Evolutionary conservation across 2,329 filamentous ascomycete species (phyloP).

Genomic region (Aspergillus floridensis): DNA sequence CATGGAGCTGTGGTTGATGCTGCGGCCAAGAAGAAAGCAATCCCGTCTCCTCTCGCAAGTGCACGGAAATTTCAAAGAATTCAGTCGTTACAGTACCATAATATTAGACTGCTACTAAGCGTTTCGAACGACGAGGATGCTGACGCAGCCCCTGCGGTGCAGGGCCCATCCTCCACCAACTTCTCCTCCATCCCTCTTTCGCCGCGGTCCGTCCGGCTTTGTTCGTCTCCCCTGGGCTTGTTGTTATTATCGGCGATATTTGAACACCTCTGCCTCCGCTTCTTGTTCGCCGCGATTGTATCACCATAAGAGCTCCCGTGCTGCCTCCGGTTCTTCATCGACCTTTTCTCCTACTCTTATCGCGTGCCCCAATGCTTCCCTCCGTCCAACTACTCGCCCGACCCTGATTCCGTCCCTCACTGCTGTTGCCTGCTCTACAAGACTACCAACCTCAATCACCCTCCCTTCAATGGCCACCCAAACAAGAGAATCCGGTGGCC

Average conservation of each 20-base stretch:
- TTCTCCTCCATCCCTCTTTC: constrained; percentile 59
- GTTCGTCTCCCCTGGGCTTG: constrained; percentile 15
- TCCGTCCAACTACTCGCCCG: constrained; percentile 1
- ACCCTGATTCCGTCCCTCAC: constrained; percentile 10
- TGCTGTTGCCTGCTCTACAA: constrained; percentile 13
- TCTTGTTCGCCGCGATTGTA: constrained; percentile 7
- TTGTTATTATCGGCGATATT: constrained; percentile 15
- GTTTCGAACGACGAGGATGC: constrained; percentile 14
- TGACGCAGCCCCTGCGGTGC: constrained; percentile 41
- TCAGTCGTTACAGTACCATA: neutral
- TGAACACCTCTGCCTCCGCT: constrained; percentile 25
- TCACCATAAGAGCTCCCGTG: constrained; percentile 13
- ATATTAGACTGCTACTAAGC: neutral
- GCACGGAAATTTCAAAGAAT: neutral
- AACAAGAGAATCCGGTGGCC: constrained; percentile 44
- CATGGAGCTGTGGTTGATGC: constrained; percentile 3
- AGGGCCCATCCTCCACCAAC: constrained; percentile 31
- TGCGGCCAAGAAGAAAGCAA: neutral
- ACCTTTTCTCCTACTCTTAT: constrained; percentile 2
- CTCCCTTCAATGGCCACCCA: constrained; percentile 42
- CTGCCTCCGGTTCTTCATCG: constrained; percentile 3
- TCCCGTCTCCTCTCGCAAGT: neutral
- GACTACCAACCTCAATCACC: constrained; percentile 30
- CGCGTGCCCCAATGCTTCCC: constrained; percentile 16
- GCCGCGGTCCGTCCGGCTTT: constrained; percentile 17